Base-by-base conservation (phyloP, 1,284 basidiomycete species). In the Puccinia hordei region DNA sequence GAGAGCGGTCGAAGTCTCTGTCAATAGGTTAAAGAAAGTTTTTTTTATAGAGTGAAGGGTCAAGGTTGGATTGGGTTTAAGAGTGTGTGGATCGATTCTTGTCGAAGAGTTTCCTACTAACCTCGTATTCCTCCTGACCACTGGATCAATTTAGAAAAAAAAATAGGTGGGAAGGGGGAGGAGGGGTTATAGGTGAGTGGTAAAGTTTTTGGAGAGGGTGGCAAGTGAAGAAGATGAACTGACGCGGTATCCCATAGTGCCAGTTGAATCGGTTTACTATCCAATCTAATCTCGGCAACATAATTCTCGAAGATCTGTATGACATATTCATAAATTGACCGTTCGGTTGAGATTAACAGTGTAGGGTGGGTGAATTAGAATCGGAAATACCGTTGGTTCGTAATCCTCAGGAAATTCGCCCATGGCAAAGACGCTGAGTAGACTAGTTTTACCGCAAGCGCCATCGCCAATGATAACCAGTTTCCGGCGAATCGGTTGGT, bases 171-270 rank as follows among this genome's bases (percentile, higher is more conserved):
- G n/a, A n/a, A n/a, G n/a, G n/a, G n/a, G n/a, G n/a, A 71, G 35
- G 3, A 46, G 30, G 24, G 66, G 66, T 57, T 19, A 17, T 6
- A 33, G 57, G n/a, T 27, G 1, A 33, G 30, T 24, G n/a, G 35
- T 63, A 5, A 6, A 5, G 17, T 13, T 51, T 15, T 33, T 63
- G 17, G n/a, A n/a, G n/a, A n/a, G n/a, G 1, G 38, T 63, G 17
- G 35, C 15, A 41, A 22, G 13, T 9, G 15, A 65, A 79, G 41
- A 55, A 46, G 59, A 68, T 55, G 46, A 46, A 90, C 92, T 86
- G 86, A 94, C 94, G 95, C 95, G 81, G 95, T 98, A 89, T 98
- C 95, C 95, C 95, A 98, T 51, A 98, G 87, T 57, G 95, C 95
- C 79, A 98, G 87, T 86, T 98, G 95, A 30, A 98, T 93, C 59